phyloP scores from a whole-genome alignment of 2,329 filamentous ascomycete genomes.

The Alternaria novae-zelandiae region DNA sequence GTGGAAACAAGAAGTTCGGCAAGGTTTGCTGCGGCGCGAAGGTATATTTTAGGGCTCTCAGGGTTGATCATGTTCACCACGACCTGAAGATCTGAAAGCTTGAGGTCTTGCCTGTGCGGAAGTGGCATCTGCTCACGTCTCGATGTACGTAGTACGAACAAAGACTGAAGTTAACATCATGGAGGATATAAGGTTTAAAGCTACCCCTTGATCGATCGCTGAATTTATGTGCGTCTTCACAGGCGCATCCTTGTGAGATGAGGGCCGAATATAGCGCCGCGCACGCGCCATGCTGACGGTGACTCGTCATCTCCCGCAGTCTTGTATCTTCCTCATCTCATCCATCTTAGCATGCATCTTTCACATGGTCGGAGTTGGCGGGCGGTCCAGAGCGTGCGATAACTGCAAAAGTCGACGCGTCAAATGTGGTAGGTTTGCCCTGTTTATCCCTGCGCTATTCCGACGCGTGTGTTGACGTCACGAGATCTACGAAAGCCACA shows the following conservation, averaged over 20 bases:
- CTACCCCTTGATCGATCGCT: background rate
- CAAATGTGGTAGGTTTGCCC: background rate
- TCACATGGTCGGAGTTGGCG: background rate
- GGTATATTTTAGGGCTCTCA: background rate
- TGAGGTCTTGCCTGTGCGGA: background rate
- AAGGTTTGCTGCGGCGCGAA: background rate
- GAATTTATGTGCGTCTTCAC: background rate
- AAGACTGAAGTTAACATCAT: background rate
- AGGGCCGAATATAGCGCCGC: background rate
- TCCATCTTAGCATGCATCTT: background rate
- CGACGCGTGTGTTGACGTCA: background rate
- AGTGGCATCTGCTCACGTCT: background rate
- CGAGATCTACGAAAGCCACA: background rate
- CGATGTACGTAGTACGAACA: background rate
- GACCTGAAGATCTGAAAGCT: background rate
- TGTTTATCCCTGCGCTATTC: background rate
- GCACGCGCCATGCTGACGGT: background rate
- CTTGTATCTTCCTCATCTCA: background rate
- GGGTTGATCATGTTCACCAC: background rate
- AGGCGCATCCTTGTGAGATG: background rate
- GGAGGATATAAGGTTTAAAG: background rate
- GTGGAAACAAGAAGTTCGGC: background rate
- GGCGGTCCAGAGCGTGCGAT: background rate
- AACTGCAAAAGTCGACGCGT: background rate
- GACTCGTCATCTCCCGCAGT: background rate